Evolutionary conservation across 2,329 filamentous ascomycete genomes (phyloP), one percentile per base, ranked within the genome.

Genomic region (Mycosphaerella arachidis): DNA sequence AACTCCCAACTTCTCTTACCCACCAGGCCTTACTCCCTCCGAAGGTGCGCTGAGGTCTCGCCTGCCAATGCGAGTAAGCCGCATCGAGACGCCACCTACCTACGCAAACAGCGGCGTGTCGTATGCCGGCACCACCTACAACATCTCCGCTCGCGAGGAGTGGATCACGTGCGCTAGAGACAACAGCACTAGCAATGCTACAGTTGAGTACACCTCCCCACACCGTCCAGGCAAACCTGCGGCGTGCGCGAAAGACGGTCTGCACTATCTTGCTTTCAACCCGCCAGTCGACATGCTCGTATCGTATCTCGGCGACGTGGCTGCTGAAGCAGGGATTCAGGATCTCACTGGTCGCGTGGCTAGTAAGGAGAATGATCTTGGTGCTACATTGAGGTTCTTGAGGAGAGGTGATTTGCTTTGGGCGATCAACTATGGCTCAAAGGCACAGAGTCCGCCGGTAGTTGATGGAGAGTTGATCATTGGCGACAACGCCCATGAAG

Each of bases 391-490:
- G 60, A 63, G 66, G 16, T 37, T 68, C 29, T 37, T 58, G 6
- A 56, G 63, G 18, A 50, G 63, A 57, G 66, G 63, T 3, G 53
- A 65, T 20, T 40, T 68, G 57, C 58, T 68, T 5, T 68, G 66
- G 66, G 66, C 63, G 0, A 62, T 68, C 53, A 68, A 68, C 13
- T 68, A 68, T 57, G 63, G 65, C 4, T 62, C 51, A 52, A 62
- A 66, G 8, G 54, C 61, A 24, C 58, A 67, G n/a, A 48, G 35
- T 13, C 24, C 58, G 18, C 66, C 66, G 1, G 37, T 48, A 1
- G 43, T 67, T 0, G 55, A 65, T 1, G 65, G 63, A 1, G 57
- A 58, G 1, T 29, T 67, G 12, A 59, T 68, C 20, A 50, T 68
- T 53, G 66, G 66, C 9, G 53, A 65, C 13, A 51, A 48, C 27